Percentiles rank a stretch among this genome's conserved stretches.
phyloP scores from a whole-genome alignment of 2,329 filamentous ascomycete species.

The Sclerotinia trifoliorum region DNA sequence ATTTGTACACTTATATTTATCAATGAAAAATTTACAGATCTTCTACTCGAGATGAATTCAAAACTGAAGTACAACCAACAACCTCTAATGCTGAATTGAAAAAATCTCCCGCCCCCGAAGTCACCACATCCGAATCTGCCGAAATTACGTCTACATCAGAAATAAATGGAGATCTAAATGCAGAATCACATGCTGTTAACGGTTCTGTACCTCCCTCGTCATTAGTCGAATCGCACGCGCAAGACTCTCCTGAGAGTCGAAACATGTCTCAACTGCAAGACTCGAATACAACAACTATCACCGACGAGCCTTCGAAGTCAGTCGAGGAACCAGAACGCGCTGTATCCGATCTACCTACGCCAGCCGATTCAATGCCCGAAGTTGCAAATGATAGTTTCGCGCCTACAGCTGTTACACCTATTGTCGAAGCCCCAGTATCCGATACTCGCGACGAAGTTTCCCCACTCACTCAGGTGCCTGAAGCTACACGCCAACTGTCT shows the following conservation, averaged over 20 bases:
- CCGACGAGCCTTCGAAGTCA: conserved; percentile 1
- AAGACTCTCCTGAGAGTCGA: conserved; percentile 15
- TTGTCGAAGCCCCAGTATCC: conserved; percentile 38
- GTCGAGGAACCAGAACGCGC: conserved; percentile 6
- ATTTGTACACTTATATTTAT: conserved; percentile 39
- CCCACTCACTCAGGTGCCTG: conserved; percentile 22
- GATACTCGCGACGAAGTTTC: conserved; percentile 35
- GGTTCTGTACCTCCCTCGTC: background rate
- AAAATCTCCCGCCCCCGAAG: conserved; percentile 4
- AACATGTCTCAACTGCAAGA: conserved; percentile 15
- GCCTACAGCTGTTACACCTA: conserved; percentile 35
- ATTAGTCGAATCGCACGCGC: conserved; percentile 16
- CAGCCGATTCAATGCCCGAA: conserved; percentile 31
- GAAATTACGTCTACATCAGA: background rate
- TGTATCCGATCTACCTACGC: conserved; percentile 22
- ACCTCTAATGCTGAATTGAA: conserved; percentile 16
- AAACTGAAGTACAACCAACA: conserved; percentile 19
- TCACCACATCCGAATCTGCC: conserved; percentile 3
- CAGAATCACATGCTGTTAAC: background rate
- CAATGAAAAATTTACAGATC: conserved; percentile 38
- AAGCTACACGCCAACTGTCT: conserved; percentile 5
- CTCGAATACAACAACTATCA: conserved; percentile 28
- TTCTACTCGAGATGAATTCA: conserved; percentile 37
- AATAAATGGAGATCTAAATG: background rate
- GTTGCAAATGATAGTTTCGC: conserved; percentile 31